phyloP scores from a whole-genome alignment of 2,329 filamentous ascomycete species.

The Coleophoma crateriformis region DNA sequence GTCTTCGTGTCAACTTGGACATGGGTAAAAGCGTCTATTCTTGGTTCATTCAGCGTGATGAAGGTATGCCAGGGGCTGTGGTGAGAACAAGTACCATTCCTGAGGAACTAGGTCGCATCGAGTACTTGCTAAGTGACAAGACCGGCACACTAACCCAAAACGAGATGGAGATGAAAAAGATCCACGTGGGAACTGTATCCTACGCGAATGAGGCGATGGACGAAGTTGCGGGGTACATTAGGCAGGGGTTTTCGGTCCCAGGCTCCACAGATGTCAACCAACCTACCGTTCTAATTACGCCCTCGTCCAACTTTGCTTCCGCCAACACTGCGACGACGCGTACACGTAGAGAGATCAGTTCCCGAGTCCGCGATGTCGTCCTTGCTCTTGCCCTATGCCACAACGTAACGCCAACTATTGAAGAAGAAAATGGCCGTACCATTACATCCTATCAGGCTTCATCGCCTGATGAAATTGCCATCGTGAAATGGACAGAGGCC shows the following conservation, averaged over 20 bases:
- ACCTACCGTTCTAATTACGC: slow-evolving; percentile 60
- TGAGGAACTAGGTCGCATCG: slow-evolving; percentile 90
- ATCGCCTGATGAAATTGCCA: slow-evolving; percentile 96
- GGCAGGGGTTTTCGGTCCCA: slow-evolving; percentile 68
- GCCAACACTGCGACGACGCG: slow-evolving; percentile 64
- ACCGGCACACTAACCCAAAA: slow-evolving; percentile 98
- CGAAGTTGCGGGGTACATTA: slow-evolving; percentile 82
- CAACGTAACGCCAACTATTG: slow-evolving; percentile 89
- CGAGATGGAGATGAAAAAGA: slow-evolving; percentile 98
- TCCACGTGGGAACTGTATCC: slow-evolving; percentile 95
- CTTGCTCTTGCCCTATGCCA: slow-evolving; percentile 90
- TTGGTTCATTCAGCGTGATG: slow-evolving; percentile 87
- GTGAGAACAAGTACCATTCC: slow-evolving; percentile 97
- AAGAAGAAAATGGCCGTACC: slow-evolving; percentile 72
- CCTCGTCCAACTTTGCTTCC: slow-evolving; percentile 64
- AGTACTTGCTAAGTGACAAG: slow-evolving; percentile 95
- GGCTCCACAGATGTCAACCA: slow-evolving; percentile 38
- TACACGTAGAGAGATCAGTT: slow-evolving; percentile 87
- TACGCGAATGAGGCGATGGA: slow-evolving; percentile 99
- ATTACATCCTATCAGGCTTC: slow-evolving; percentile 92
- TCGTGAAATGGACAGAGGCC: slow-evolving; percentile 90
- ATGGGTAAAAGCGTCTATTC: slow-evolving; percentile 97
- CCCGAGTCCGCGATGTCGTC: slow-evolving; percentile 87
- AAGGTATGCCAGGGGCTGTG: slow-evolving; percentile 84
- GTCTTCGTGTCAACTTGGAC: slow-evolving; percentile 90